phyloP scores from a whole-genome alignment of 257 asterid species.

The Capsicum chinense region DNA sequence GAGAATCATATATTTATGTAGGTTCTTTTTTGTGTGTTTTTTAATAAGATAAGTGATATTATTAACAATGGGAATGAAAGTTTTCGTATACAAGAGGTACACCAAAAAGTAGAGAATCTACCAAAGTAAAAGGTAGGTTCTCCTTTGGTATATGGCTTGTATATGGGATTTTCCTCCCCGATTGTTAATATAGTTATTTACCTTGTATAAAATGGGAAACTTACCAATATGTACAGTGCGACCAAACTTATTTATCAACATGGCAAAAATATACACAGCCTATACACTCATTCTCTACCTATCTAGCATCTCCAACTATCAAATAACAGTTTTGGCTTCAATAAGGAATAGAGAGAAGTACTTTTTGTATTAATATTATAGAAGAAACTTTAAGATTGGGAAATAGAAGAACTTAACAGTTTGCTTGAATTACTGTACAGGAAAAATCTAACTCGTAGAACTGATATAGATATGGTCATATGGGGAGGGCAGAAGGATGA shows the following conservation, averaged over 20 bases:
- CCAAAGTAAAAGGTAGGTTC: neutral
- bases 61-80: no score
- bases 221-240: no score
- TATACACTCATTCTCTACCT: neutral
- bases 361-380: neutral
- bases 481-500: conserved; percentile 6
- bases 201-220: no score
- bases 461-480: neutral
- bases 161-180: neutral
- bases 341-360: conserved; percentile 4
- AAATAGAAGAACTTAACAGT: neutral
- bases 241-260: no score
- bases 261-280: no score
- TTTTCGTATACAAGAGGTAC: no score
- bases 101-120: no score
- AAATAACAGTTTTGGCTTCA: neutral
- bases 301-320: neutral
- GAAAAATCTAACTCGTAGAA: neutral
- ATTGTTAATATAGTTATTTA: neutral
- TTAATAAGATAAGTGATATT: no score
- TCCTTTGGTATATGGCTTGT: neutral
- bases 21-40: neutral
- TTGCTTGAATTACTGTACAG: neutral
- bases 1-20: neutral
- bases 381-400: neutral